Conservation (phyloP, 805 yeast species). For the Saccharomyces jurei region DNA sequence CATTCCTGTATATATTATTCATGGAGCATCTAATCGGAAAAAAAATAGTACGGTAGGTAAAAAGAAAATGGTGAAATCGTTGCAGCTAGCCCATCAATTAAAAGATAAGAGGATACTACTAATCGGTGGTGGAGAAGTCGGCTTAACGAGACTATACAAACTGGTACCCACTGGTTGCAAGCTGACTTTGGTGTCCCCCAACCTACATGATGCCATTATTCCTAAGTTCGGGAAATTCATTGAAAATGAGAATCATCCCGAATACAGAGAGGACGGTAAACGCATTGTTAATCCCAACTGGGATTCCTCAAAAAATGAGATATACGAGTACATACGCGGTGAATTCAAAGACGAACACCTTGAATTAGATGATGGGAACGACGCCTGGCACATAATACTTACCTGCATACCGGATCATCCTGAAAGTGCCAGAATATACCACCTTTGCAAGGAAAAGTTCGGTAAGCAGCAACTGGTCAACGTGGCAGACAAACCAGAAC, state of each 20-base stretch:
- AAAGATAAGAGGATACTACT: conserved; percentile 20
- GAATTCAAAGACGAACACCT: conserved; percentile 12
- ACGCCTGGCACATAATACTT: conserved; percentile 23
- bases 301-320: conserved; percentile 6
- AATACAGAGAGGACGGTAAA: neutral
- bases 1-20: neutral
- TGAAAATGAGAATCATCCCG: neutral
- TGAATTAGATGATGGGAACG: conserved; percentile 10
- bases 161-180: conserved; percentile 28
- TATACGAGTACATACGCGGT: conserved; percentile 13
- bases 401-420: conserved; percentile 25
- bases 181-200: conserved; percentile 25
- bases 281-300: conserved; percentile 10
- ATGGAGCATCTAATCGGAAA: neutral
- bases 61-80: conserved; percentile 12
- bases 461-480: conserved; percentile 28
- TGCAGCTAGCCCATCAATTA: conserved; percentile 27
- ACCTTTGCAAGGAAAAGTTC: conserved; percentile 14
- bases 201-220: conserved; percentile 12
- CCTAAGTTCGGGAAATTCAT: conserved; percentile 7
- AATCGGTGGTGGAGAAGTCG: conserved; percentile 32
- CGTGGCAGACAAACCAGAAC: conserved; percentile 30
- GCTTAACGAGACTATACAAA: conserved; percentile 25
- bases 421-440: conserved; percentile 19
- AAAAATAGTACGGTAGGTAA: neutral